These are phyloP conservation scores for Neurospora crassa DNA, from an alignment of 2,329 filamentous ascomycete genomes.

Conservation along the genomic window DNA sequence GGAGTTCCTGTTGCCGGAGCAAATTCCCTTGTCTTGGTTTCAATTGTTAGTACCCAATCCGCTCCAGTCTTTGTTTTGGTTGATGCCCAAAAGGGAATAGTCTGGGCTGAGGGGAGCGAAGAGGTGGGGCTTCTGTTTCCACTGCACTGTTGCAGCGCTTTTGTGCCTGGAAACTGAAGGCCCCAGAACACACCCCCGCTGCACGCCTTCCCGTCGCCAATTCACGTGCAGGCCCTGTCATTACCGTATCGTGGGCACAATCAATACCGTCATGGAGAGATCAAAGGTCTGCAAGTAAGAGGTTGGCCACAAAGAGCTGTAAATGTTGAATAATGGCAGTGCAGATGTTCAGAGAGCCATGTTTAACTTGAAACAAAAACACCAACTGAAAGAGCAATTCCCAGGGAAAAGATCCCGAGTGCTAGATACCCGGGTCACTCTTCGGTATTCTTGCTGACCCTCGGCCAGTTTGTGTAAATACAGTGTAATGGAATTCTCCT, in stretches of 20 bases:
- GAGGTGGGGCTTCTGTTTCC: slow-evolving; percentile 8
- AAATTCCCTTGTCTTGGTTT: slow-evolving; percentile 14
- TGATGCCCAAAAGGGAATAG: slow-evolving; percentile 17
- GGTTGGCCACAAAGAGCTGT: not conserved
- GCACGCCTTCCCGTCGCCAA: slow-evolving; percentile 9
- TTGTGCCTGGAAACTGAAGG: not conserved
- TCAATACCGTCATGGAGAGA: not conserved
- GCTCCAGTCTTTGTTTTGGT: slow-evolving; percentile 20
- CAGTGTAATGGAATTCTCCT: not conserved
- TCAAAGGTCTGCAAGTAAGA: not conserved
- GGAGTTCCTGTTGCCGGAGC: slow-evolving; percentile 7
- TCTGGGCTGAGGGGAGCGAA: slow-evolving; percentile 5
- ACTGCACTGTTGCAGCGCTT: not conserved
- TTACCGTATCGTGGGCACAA: not conserved
- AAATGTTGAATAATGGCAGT: not conserved
- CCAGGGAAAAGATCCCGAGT: not conserved
- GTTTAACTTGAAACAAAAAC: too few relatives aligned
- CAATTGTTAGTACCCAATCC: slow-evolving; percentile 4
- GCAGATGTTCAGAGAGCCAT: too few relatives aligned
- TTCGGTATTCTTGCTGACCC: not conserved
- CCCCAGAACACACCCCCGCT: not conserved
- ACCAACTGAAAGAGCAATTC: too few relatives aligned
- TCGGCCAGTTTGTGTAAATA: not conserved
- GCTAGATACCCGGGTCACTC: not conserved
- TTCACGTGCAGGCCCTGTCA: slow-evolving; percentile 13